These are phyloP conservation scores for Thalassia testudinum DNA, from an alignment of 116 monocot species.

Conservation along the genomic window DNA sequence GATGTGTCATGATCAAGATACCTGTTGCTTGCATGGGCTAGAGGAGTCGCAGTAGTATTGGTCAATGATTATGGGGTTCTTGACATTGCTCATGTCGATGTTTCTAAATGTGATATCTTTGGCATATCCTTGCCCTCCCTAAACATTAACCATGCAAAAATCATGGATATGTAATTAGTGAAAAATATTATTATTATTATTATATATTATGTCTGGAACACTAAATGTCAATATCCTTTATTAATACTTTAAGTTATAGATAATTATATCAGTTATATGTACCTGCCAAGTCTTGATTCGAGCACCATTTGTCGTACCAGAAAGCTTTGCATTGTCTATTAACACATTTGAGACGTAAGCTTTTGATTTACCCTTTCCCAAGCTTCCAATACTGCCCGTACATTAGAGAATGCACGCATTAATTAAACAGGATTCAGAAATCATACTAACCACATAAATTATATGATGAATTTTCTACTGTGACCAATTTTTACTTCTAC, in stretches of 20 bases:
- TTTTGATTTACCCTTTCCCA: conserved; percentile 30
- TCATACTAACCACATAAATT: no score
- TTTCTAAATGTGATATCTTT: conserved; percentile 51
- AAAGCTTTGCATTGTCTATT: conserved; percentile 32
- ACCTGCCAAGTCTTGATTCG: conserved; percentile 95
- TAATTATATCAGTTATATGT: no score
- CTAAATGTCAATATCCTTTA: no score
- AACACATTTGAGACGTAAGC: conserved; percentile 51
- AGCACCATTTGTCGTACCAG: conserved; percentile 53
- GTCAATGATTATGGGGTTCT: conserved; percentile 68
- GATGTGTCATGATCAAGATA: conserved; percentile 4
- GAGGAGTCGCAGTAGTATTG: conserved; percentile 74
- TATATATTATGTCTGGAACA: no score
- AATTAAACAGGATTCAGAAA: no score
- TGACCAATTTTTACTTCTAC: no score
- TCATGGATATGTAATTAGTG: no score
- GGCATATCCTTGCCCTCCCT: conserved; percentile 67
- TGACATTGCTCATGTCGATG: conserved; percentile 40
- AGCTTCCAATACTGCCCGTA: conserved; percentile 61
- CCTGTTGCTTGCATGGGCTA: conserved; percentile 42
- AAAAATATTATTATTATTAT: no score
- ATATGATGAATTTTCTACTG: no score
- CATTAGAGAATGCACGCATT: no score
- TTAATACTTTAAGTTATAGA: no score
- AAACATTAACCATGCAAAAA: no score